Evolutionary conservation across 2,329 filamentous ascomycete species (phyloP).

Genomic region (Ceratocystis variospora): DNA sequence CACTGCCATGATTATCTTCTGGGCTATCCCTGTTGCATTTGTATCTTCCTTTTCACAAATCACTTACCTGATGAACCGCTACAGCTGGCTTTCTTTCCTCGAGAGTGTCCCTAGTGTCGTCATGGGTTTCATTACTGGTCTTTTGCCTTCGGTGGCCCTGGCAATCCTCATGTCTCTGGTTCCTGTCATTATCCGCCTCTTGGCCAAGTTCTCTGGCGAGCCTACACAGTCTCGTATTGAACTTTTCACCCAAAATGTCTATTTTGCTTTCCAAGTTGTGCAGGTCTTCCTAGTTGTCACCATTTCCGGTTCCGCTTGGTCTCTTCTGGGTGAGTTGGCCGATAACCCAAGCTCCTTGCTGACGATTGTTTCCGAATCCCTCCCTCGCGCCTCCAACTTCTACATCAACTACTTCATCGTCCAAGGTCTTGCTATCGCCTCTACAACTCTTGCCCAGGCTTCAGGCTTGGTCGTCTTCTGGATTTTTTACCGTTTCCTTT

Average conservation of each 20-base stretch:
- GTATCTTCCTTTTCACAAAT: constrained; percentile 84
- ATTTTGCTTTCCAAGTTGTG: constrained; percentile 80
- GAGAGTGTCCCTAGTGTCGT: constrained; percentile 54
- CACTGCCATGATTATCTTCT: constrained; percentile 70
- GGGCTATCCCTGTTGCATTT: constrained; percentile 59
- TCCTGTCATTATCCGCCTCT: constrained; percentile 56
- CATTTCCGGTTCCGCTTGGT: constrained; percentile 63
- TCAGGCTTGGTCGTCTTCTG: constrained; percentile 53
- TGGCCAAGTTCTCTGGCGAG: constrained; percentile 67
- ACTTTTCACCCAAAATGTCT: constrained; percentile 77
- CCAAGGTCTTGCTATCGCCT: constrained; percentile 67
- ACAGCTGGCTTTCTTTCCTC: constrained; percentile 62
- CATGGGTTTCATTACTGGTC: constrained; percentile 68
- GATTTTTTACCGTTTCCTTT: constrained; percentile 53
- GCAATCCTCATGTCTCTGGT: constrained; percentile 77
- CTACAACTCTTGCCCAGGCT: constrained; percentile 56
- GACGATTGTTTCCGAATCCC: constrained; percentile 51
- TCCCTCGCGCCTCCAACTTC: constrained; percentile 81
- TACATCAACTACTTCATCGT: constrained; percentile 84
- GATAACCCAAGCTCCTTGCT: constrained; percentile 48
- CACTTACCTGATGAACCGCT: constrained; percentile 47
- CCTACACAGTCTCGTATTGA: constrained; percentile 70
- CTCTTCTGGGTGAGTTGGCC: constrained; percentile 50
- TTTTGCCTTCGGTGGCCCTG: constrained; percentile 66
- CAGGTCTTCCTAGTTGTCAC: constrained; percentile 88